Evolutionary conservation across 192 early-diverging fungal genomes (phyloP).

Genomic region (Backusella mclennaniae): DNA sequence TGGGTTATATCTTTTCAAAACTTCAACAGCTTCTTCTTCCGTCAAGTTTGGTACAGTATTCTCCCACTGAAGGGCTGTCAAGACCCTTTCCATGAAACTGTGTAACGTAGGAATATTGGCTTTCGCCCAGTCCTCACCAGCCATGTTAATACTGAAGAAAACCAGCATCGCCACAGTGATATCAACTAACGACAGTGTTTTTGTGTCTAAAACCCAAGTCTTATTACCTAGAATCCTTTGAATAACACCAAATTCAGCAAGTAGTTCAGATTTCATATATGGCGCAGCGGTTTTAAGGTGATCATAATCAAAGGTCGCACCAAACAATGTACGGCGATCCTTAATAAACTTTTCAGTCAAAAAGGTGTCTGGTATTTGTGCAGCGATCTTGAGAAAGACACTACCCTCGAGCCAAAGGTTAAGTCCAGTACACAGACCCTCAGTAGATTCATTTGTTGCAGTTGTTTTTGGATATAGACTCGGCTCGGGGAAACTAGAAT

Average conservation of each 20-base stretch:
- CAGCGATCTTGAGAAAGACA: not conserved
- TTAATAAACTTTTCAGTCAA: not conserved
- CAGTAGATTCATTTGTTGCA: not conserved
- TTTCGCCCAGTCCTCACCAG: not conserved
- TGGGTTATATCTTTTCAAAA: not conserved
- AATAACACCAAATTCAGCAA: slow-evolving; percentile 9
- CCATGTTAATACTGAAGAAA: not conserved
- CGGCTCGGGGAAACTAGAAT: slow-evolving; percentile 18
- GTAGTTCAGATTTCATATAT: not conserved
- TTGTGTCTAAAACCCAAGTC: slow-evolving; percentile 20
- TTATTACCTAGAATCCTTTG: not conserved
- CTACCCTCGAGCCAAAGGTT: not conserved
- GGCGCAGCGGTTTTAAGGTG: not conserved
- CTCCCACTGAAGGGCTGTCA: not conserved
- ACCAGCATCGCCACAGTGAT: slow-evolving; percentile 14
- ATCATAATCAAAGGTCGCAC: not conserved
- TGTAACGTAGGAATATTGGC: not conserved
- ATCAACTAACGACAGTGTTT: slow-evolving; percentile 8
- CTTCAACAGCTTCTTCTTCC: not conserved
- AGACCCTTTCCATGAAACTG: not conserved
- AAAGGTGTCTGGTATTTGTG: not conserved
- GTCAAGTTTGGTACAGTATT: not conserved
- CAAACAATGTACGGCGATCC: not conserved
- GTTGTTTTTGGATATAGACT: slow-evolving; percentile 18
- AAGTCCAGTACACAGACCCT: not conserved